Evolutionary conservation across 1,284 basidiomycete genomes (phyloP).

Genomic region (Ceratobasidium papillatum): DNA sequence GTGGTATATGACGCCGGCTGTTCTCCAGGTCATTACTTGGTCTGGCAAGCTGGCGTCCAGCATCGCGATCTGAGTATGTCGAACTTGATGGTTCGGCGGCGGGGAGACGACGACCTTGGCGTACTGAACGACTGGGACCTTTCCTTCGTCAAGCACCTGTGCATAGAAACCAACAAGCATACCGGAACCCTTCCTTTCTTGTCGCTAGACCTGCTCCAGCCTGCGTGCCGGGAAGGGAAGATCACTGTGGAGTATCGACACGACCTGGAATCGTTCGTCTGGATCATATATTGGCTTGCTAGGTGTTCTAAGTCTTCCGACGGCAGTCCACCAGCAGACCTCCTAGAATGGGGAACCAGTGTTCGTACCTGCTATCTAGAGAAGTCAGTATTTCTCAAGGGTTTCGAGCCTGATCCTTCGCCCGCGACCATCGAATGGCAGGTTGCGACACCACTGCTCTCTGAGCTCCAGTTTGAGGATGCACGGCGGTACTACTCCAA

Average conservation of each 20-base stretch:
- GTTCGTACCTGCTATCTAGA: no score
- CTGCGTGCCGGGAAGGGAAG: neutral
- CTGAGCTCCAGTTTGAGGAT: no score
- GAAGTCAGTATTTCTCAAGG: no score
- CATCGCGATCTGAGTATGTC: neutral
- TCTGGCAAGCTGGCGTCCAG: neutral
- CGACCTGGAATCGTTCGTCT: slow-evolving; percentile 11
- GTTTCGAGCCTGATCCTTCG: no score
- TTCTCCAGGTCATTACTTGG: neutral
- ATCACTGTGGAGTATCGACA: slow-evolving; percentile 4
- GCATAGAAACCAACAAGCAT: neutral
- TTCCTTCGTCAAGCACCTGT: neutral
- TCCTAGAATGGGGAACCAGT: no score
- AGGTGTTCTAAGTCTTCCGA: neutral
- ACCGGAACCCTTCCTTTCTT: neutral
- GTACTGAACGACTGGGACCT: slow-evolving; percentile 16
- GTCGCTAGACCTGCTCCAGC: neutral
- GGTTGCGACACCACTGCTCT: no score
- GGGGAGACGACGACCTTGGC: neutral
- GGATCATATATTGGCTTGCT: slow-evolving; percentile 8
- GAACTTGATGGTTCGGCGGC: neutral
- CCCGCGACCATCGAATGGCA: no score
- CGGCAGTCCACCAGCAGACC: no score
- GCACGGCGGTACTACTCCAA: no score
- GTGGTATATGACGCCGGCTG: neutral